Conservation (phyloP, 331 rosid genomes). For the Malus hybrid region DNA sequence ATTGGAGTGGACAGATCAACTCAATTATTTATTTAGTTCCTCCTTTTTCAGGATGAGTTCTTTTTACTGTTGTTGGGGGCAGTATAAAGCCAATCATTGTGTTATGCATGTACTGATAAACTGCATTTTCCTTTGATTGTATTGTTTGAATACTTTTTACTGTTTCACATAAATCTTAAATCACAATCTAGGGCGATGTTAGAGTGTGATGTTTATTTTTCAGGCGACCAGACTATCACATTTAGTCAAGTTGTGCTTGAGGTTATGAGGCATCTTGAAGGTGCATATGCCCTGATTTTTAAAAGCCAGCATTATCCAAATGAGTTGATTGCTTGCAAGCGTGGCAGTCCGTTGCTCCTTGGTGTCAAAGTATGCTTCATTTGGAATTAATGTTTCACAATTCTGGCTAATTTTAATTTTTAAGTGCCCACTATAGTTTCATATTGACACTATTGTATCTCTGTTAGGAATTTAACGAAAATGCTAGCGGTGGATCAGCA, state of each 20-base stretch:
- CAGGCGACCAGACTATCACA: constrained; percentile 77
- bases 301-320: constrained; percentile 90
- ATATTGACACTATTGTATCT: constrained; percentile 1
- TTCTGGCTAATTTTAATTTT: not conserved
- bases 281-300: constrained; percentile 97
- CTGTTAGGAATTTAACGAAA: constrained; percentile 63
- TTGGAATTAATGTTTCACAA: not conserved
- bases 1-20: not conserved
- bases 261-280: constrained; percentile 99
- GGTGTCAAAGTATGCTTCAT: constrained; percentile 80
- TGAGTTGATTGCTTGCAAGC: constrained; percentile 98
- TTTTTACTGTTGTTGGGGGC: not conserved
- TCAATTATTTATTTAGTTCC: no score
- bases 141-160: not conserved
- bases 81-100: not conserved
- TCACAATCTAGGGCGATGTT: constrained; percentile 16
- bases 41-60: not conserved
- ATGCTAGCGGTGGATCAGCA: constrained; percentile 51
- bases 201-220: constrained; percentile 25
- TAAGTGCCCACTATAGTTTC: not conserved
- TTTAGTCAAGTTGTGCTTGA: constrained; percentile 94
- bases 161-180: not conserved
- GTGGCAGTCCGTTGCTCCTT: constrained; percentile 90
- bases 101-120: not conserved
- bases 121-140: not conserved